Conservation (phyloP, 306 rosid species). For the Glycyrrhiza uralensis region DNA sequence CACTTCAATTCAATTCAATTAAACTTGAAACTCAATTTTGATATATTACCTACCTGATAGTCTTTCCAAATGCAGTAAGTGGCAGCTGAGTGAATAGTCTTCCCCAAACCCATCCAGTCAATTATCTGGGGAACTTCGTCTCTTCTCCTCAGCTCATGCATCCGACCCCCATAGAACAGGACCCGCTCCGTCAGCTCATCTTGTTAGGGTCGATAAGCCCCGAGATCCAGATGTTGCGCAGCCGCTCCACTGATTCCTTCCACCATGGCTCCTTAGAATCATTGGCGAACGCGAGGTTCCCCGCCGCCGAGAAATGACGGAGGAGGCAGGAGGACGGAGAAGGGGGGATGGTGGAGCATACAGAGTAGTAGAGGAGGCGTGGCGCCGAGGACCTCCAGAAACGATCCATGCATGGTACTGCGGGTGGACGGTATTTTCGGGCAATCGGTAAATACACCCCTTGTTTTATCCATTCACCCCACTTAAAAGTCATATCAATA, state of each 20-base stretch:
- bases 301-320: constrained; percentile 52
- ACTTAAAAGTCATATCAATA: too few species aligned
- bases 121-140: constrained; percentile 97
- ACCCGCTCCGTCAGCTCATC: constrained; percentile 79
- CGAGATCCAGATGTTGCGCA: constrained; percentile 90
- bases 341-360: constrained; percentile 40
- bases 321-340: constrained; percentile 39
- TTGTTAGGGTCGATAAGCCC: constrained; percentile 92
- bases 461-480: too few species aligned
- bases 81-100: constrained; percentile 85
- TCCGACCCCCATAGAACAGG: constrained; percentile 71
- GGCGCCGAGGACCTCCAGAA: constrained; percentile 18
- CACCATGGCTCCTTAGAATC: constrained; percentile 73
- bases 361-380: constrained; percentile 31
- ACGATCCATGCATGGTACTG: constrained; percentile 27
- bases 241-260: constrained; percentile 71
- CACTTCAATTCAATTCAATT: background rate
- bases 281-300: constrained; percentile 56
- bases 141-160: constrained; percentile 75
- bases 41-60: constrained; percentile 6
- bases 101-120: constrained; percentile 88
- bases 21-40: too few species aligned
- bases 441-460: too few species aligned
- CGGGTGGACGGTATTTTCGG: background rate
- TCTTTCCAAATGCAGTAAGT: constrained; percentile 88